These are phyloP conservation scores for Penicillium sp. DNA, from an alignment of 2,329 filamentous ascomycete genomes.

Conservation along the genomic window DNA sequence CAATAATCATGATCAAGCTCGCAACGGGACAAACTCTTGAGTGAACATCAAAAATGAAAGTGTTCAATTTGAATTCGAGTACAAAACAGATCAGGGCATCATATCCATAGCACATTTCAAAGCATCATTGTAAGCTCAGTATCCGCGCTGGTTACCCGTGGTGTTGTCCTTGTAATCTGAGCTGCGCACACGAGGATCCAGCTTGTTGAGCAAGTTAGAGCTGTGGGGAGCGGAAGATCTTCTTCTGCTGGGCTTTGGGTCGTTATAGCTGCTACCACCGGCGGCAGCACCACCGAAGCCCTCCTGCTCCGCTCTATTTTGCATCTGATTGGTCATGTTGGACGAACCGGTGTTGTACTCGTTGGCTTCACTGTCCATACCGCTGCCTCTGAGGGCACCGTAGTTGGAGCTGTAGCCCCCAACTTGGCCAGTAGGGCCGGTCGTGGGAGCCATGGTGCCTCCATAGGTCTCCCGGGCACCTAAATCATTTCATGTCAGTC, in stretches of 20 bases:
- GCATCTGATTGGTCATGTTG: conserved; percentile 51
- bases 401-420: conserved; percentile 2
- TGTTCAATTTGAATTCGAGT: not conserved
- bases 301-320: conserved; percentile 56
- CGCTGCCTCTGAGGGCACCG: no score
- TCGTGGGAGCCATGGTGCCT: not conserved
- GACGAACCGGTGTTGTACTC: conserved; percentile 23
- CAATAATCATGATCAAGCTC: not conserved
- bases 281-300: conserved; percentile 13
- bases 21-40: not conserved
- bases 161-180: conserved; percentile 12
- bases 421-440: not conserved
- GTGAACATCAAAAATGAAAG: not conserved
- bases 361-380: conserved; percentile 25
- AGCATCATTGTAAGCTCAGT: conserved; percentile 5
- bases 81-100: not conserved
- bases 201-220: conserved; percentile 50
- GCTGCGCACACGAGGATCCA: conserved; percentile 20
- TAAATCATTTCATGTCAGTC: not conserved
- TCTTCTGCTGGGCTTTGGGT: conserved; percentile 9
- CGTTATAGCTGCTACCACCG: conserved; percentile 20
- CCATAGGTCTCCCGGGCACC: not conserved
- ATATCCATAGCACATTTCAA: not conserved
- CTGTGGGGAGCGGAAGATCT: conserved; percentile 43
- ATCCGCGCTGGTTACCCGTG: conserved; percentile 16